Evolutionary conservation across 305 asterid genomes (phyloP), one percentile per base, ranked within the genome.

Genomic region (Fraxinus sp.): DNA sequence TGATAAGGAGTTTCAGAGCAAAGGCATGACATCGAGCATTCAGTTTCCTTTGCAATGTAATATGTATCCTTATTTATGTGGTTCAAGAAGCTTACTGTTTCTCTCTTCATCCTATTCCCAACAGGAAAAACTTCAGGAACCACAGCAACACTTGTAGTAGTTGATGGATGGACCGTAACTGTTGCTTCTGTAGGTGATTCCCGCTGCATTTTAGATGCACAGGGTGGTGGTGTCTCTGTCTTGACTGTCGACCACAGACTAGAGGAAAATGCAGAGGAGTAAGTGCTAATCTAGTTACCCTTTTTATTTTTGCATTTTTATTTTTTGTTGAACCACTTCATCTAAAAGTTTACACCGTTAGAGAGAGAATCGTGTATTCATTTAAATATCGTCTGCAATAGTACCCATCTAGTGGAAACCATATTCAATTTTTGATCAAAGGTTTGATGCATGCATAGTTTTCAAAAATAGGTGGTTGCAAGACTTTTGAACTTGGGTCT

Each of bases 151-250:
- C 89, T 94, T 84, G 97, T 95, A 41, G 87, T 95, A 14, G 87
- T 95, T 22, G 98, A 95, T 46, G 96, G 97, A 68, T 92, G 95
- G 97, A 94, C 98, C 0, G 97, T 95, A 78, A 94, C 98, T 10
- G 97, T 94, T 73, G 98, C 98, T 0, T 94, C 92, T 7, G 98
- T 95, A 33, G 98, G 98, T 43, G 98, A 95, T 84, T 94, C 98
- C 1, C 97, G 97, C 49, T 95, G 98, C 87, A 87, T 95, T 78
- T 85, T 94, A 86, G 98, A 93, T 85, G 87, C 95, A 46, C 97
- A 89, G 85, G 97, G 97, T 2, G 93, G 92, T 49, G 90, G 85
- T 4, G 89, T 93, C 80, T 87, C 96, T n/a, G 89, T 84, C 82
- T 89, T 95, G 91, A 94, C 98, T 0, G 98, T 93, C 68, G 99